A percentile compares a stretch with the other conserved stretches of the same genome.
Conservation (phyloP, 148 eudicot genomes). For the Amaranthus hypochondriacus region DNA sequence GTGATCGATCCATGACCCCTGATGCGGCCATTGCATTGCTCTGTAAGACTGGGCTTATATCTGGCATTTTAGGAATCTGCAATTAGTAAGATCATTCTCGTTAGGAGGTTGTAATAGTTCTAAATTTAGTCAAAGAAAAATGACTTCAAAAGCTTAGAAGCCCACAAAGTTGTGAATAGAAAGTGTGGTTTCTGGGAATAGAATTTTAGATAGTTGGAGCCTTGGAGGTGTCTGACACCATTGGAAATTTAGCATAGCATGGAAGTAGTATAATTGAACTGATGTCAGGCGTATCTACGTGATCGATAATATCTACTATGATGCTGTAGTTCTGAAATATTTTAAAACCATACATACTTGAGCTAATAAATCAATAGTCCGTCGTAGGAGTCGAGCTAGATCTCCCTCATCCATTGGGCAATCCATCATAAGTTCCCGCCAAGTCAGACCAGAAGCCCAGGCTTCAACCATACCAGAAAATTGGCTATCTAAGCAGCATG, state of each 20-base stretch:
- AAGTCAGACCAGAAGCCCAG: constrained; percentile 97
- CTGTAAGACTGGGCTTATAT: constrained; percentile 64
- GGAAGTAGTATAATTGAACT: background rate
- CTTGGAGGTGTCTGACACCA: background rate
- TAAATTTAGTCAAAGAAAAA: background rate
- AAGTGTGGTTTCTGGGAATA: background rate
- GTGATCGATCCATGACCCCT: constrained; percentile 92
- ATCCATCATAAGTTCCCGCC: constrained; percentile 99
- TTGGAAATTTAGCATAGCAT: background rate
- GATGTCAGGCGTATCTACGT: background rate
- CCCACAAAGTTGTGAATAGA: background rate
- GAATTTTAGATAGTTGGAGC: background rate
- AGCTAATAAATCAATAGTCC: constrained; percentile 83
- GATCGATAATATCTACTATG: background rate
- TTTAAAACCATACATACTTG: constrained; percentile 44
- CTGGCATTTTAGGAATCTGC: constrained; percentile 95
- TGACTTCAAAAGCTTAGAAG: background rate
- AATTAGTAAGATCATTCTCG: constrained; percentile 16
- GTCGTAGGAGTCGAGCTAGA: constrained; percentile 80
- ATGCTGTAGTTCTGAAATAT: background rate
- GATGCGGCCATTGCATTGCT: constrained; percentile 76
- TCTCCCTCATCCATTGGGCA: constrained; percentile 99
- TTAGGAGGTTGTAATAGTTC: background rate
- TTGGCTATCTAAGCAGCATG: constrained; percentile 97
- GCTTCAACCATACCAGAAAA: constrained; percentile 98